Percentiles rank a stretch among this genome's conserved stretches.
These are phyloP conservation scores for Aquilaria agallochum DNA, from an alignment of 441 rosid genomes.

Conservation along the genomic window DNA sequence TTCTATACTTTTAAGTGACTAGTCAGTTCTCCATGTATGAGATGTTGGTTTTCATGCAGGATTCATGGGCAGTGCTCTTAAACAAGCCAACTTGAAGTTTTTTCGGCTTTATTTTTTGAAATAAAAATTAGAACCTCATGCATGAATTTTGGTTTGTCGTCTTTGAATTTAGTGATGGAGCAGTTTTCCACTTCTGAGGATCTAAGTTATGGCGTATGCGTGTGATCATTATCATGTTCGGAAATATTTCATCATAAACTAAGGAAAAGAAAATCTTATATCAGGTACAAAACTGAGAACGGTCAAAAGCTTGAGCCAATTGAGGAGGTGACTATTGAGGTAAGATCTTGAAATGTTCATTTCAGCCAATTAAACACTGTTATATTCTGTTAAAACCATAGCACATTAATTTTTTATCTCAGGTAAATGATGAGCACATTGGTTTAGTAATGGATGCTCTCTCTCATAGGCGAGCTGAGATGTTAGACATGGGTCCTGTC, in stretches of 20 bases:
- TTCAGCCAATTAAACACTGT: slow-evolving; percentile 8
- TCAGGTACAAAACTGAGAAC: slow-evolving; percentile 78
- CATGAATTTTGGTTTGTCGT: too few relatives aligned
- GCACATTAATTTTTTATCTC: slow-evolving; percentile 11
- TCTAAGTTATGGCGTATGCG: too few relatives aligned
- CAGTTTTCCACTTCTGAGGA: too few relatives aligned
- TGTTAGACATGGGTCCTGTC: slow-evolving; percentile 91
- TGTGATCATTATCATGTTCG: neutral
- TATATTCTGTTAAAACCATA: slow-evolving; percentile 3
- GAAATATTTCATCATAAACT: slow-evolving; percentile 9
- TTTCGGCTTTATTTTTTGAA: too few relatives aligned
- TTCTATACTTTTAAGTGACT: too few relatives aligned
- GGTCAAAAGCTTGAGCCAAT: slow-evolving; percentile 82
- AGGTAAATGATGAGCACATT: slow-evolving; percentile 90
- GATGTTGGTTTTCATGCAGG: too few relatives aligned
- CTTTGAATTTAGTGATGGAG: too few relatives aligned
- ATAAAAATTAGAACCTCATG: too few relatives aligned
- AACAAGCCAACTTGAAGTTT: too few relatives aligned
- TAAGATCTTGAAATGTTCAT: slow-evolving; percentile 12
- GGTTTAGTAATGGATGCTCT: slow-evolving; percentile 92
- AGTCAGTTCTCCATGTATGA: too few relatives aligned
- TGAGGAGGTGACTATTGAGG: slow-evolving; percentile 95
- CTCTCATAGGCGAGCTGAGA: slow-evolving; percentile 85
- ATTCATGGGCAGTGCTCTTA: too few relatives aligned
- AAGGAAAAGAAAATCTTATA: slow-evolving; percentile 11